Conservation (phyloP, 345 rosid genomes). For the Linum tenue region DNA sequence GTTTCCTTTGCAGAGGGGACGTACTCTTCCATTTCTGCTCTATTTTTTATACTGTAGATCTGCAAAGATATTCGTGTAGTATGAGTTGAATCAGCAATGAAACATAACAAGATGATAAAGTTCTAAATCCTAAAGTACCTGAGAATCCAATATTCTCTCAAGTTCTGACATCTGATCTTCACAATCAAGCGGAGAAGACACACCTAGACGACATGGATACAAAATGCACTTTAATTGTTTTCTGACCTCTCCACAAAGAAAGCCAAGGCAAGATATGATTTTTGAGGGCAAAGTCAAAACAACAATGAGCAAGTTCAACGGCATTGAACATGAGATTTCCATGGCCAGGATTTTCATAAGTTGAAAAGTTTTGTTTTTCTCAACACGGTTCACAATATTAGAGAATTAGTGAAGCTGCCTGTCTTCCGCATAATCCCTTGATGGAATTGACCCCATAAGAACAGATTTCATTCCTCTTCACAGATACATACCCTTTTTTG, state of each 20-base stretch:
- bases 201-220: slow-evolving; percentile 24
- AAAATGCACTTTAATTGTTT: slow-evolving; percentile 2
- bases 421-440: background rate
- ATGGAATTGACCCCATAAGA: background rate
- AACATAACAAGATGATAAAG: background rate
- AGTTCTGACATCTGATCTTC: slow-evolving; percentile 59
- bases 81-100: slow-evolving; percentile 4
- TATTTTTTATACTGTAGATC: slow-evolving; percentile 55
- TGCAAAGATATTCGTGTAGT: slow-evolving; percentile 24
- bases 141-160: slow-evolving; percentile 69
- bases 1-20: slow-evolving; percentile 47
- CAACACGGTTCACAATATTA: background rate
- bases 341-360: background rate
- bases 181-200: slow-evolving; percentile 37
- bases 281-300: background rate
- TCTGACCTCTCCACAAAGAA: background rate
- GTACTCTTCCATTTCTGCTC: slow-evolving; percentile 35
- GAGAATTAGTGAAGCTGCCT: background rate
- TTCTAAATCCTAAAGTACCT: slow-evolving; percentile 26
- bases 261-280: too few species aligned
- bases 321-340: background rate
- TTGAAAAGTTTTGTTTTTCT: background rate
- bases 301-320: background rate
- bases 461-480: background rate
- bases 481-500: slow-evolving; percentile 51